These are phyloP conservation scores for Papiliotrema nemorosa DNA, from an alignment of 1,284 basidiomycete genomes.

Conservation along the genomic window DNA sequence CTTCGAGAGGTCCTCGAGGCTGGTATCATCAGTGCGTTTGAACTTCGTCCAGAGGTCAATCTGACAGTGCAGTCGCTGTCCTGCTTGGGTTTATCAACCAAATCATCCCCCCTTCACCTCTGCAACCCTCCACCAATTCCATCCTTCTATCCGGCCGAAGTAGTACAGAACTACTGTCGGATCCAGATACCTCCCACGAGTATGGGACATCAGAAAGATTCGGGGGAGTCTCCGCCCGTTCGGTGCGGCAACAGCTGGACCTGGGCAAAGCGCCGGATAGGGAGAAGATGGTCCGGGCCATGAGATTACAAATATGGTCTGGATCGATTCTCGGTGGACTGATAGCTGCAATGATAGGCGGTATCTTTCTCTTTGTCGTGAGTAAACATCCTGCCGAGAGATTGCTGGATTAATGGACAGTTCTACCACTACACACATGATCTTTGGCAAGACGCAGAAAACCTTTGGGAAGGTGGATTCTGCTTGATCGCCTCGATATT, in stretches of 20 bases:
- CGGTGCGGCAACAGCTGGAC: not conserved
- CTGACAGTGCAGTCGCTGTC: constrained; percentile 61
- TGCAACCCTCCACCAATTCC: constrained; percentile 7
- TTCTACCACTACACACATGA: constrained; percentile 53
- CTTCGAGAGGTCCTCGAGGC: constrained; percentile 87
- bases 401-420: constrained; percentile 13
- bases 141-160: not conserved
- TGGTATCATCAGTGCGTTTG: constrained; percentile 65
- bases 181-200: not conserved
- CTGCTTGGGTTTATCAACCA: constrained; percentile 80
- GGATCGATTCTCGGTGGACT: constrained; percentile 68
- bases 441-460: constrained; percentile 63
- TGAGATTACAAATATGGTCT: constrained; percentile 62
- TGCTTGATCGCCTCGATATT: constrained; percentile 60
- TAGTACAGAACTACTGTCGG: not conserved
- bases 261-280: not conserved
- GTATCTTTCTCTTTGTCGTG: constrained; percentile 50
- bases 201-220: not conserved
- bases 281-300: constrained; percentile 16
- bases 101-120: constrained; percentile 50
- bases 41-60: constrained; percentile 48
- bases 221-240: not conserved
- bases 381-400: constrained; percentile 5
- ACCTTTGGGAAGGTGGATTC: constrained; percentile 63
- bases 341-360: constrained; percentile 64